phyloP scores from a whole-genome alignment of 2,329 filamentous ascomycete species.

The Monosporascus sp. region DNA sequence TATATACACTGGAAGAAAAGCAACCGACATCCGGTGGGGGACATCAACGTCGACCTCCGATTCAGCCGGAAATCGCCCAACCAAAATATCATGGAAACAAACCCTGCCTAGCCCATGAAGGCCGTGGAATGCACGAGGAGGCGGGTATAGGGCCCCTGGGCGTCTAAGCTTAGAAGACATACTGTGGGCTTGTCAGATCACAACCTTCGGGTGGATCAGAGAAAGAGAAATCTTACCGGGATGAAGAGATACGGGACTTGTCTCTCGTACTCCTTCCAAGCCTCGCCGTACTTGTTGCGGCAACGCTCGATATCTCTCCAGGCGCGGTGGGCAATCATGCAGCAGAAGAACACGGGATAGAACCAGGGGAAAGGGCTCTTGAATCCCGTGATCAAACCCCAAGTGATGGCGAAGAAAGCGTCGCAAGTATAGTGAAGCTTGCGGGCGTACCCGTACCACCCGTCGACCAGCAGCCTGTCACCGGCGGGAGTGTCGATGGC shows the following conservation, averaged over 20 bases:
- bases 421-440: conserved; percentile 53
- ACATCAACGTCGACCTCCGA: too few relatives aligned
- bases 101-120: too few relatives aligned
- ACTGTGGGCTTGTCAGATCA: background rate
- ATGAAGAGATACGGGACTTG: conserved; percentile 80
- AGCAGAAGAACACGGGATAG: conserved; percentile 74
- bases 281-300: conserved; percentile 71
- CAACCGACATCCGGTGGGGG: too few relatives aligned
- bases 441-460: conserved; percentile 74
- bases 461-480: conserved; percentile 74
- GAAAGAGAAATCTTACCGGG: conserved; percentile 25
- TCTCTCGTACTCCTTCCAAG: conserved; percentile 76
- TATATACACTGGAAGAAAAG: too few relatives aligned
- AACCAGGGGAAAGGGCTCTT: conserved; percentile 82
- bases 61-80: too few relatives aligned
- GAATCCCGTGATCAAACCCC: conserved; percentile 49
- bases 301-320: conserved; percentile 71
- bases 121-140: too few relatives aligned
- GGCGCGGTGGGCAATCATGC: conserved; percentile 77
- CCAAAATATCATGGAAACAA: too few relatives aligned
- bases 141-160: background rate
- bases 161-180: conserved; percentile 1
- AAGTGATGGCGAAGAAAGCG: conserved; percentile 43
- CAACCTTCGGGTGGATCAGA: background rate
- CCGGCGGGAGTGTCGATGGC: conserved; percentile 68